These are phyloP conservation scores for Lunasporangiospora selenospora DNA, from an alignment of 192 early-diverging fungal genomes.

Conservation along the genomic window DNA sequence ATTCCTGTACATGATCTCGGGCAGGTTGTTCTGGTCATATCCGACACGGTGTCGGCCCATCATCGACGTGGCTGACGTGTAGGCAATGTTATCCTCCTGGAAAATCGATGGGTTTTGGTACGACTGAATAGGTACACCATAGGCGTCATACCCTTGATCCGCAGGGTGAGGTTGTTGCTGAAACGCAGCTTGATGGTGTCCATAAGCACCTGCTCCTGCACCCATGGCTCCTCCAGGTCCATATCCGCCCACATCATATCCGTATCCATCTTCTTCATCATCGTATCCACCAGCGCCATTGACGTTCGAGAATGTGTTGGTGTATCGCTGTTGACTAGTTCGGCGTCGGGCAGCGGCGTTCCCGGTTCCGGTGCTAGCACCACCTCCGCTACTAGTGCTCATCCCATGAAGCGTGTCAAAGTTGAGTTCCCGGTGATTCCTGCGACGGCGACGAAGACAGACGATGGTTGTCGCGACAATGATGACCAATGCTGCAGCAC, in stretches of 20 bases:
- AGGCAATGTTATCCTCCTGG: conserved; percentile 37
- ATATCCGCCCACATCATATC: conserved; percentile 9
- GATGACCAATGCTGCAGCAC: conserved; percentile 20
- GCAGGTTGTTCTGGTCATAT: conserved; percentile 28
- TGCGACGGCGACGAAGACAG: conserved; percentile 31
- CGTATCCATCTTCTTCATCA: conserved; percentile 32
- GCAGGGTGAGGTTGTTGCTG: conserved; percentile 1
- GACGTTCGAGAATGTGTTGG: neutral
- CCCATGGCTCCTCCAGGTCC: neutral
- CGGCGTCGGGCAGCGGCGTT: neutral
- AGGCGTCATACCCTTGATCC: conserved; percentile 36
- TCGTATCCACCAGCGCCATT: conserved; percentile 11
- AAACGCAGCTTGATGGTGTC: too few species aligned
- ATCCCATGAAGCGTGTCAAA: conserved; percentile 41
- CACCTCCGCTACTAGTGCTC: conserved; percentile 5
- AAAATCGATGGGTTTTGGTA: conserved; percentile 44
- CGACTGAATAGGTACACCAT: conserved; percentile 16
- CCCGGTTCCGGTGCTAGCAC: too few species aligned
- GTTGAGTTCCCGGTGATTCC: conserved; percentile 24
- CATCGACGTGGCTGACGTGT: neutral
- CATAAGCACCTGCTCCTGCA: too few species aligned
- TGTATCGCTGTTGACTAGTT: conserved; percentile 8
- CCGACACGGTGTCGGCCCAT: conserved; percentile 3
- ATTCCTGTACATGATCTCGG: conserved; percentile 46
- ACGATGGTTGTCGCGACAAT: conserved; percentile 33